phyloP scores from a whole-genome alignment of 495 filamentous ascomycete species.

The Friedmanniomyces endolithicus region DNA sequence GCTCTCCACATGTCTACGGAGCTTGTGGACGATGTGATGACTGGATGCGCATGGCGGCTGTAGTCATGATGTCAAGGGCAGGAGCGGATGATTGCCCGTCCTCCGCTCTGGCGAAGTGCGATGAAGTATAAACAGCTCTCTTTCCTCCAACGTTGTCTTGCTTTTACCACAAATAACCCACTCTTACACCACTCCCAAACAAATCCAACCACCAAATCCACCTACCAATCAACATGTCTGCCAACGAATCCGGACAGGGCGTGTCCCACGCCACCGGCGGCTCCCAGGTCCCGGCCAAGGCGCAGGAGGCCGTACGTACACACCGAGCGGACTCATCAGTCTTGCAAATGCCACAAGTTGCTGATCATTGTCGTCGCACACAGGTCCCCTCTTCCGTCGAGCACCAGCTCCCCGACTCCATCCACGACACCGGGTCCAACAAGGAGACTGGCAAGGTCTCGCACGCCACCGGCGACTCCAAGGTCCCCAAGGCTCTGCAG shows the following conservation, averaged over 20 bases:
- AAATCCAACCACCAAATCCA: neutral
- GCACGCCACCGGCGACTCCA: conserved; percentile 24
- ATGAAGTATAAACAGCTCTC: neutral
- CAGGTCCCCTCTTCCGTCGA: conserved; percentile 3
- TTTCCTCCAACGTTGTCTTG: neutral
- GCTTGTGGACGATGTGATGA: too few relatives aligned
- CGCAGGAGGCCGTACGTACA: conserved; percentile 21
- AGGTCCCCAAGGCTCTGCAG: conserved; percentile 23
- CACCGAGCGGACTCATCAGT: too few relatives aligned
- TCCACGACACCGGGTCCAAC: conserved; percentile 23
- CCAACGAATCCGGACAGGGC: conserved; percentile 24
- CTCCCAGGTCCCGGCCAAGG: conserved; percentile 22
- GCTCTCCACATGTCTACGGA: too few relatives aligned
- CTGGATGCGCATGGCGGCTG: neutral
- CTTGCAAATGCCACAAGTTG: neutral
- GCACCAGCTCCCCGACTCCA: conserved; percentile 8
- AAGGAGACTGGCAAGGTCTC: conserved; percentile 15
- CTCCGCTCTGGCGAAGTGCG: neutral
- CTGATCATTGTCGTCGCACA: neutral
- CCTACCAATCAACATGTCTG: conserved; percentile 1
- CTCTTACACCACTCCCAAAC: neutral
- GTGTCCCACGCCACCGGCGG: conserved; percentile 22
- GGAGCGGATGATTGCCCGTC: neutral
- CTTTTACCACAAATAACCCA: neutral
- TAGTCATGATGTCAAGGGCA: neutral